These are phyloP conservation scores for Collybia mongolica DNA, from an alignment of 768 basidiomycete genomes.

Conservation along the genomic window DNA sequence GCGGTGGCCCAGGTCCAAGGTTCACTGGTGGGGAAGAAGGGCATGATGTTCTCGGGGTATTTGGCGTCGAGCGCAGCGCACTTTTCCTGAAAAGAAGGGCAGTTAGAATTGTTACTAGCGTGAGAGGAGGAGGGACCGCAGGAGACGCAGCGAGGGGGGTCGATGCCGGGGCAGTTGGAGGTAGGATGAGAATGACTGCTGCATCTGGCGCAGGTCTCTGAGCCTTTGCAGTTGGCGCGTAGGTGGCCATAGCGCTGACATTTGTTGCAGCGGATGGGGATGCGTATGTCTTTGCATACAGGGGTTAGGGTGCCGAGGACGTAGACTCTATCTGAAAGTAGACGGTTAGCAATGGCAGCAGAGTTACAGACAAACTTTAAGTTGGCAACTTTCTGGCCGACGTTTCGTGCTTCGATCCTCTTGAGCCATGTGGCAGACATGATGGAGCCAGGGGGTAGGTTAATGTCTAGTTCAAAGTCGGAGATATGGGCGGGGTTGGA, in stretches of 20 bases:
- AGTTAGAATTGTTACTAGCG: background rate
- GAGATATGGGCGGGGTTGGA: background rate
- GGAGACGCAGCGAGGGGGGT: background rate
- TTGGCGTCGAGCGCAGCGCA: background rate
- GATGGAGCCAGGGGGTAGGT: too few species aligned
- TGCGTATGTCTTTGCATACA: background rate
- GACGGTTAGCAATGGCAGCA: background rate
- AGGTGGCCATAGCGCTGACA: conserved; percentile 7
- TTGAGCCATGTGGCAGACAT: too few species aligned
- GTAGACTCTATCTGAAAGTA: background rate
- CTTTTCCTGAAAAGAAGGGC: background rate
- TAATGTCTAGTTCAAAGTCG: background rate
- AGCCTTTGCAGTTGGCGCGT: background rate
- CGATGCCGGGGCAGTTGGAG: background rate
- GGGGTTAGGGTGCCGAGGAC: background rate
- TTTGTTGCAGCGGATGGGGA: conserved; percentile 9
- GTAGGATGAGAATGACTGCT: background rate
- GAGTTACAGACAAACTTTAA: background rate
- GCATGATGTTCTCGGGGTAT: conserved; percentile 8
- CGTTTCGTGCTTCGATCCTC: too few species aligned
- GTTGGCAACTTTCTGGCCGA: background rate
- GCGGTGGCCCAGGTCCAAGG: background rate
- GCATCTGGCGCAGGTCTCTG: background rate
- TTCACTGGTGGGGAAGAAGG: conserved; percentile 7
- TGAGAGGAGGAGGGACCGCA: conserved; percentile 8